phyloP scores from a whole-genome alignment of 1,284 basidiomycete species.

The Exsudoporus floridanus region DNA sequence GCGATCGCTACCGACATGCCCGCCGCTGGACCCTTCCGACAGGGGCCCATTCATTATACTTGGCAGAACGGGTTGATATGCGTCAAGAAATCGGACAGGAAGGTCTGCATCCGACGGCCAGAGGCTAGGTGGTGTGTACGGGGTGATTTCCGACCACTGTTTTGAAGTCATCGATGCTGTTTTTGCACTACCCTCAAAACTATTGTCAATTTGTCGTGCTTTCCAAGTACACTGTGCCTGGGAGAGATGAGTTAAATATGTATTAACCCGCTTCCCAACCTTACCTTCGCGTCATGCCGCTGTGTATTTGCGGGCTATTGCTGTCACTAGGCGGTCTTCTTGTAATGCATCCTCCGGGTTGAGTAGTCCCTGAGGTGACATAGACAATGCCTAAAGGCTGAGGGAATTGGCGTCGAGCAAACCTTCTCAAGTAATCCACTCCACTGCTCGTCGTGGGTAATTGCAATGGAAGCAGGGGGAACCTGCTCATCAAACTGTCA shows the following conservation, averaged over 20 bases:
- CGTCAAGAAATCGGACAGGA: not conserved
- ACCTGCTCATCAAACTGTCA: not conserved
- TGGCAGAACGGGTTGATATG: too few species aligned
- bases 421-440: not conserved
- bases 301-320: not conserved
- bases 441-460: not conserved
- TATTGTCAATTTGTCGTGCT: not conserved
- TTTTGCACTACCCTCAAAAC: not conserved
- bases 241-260: not conserved
- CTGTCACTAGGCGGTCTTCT: not conserved
- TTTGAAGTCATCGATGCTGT: not conserved
- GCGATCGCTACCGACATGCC: not conserved
- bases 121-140: not conserved
- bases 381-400: not conserved
- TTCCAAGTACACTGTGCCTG: not conserved
- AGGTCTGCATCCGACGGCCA: not conserved
- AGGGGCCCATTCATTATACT: not conserved
- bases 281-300: not conserved
- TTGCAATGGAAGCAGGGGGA: slow-evolving; percentile 4
- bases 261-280: not conserved
- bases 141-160: not conserved
- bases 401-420: not conserved
- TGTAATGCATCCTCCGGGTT: not conserved
- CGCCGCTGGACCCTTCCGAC: not conserved
- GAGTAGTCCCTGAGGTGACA: not conserved